Base-by-base conservation (phyloP, 768 basidiomycete species). In the Pleurotus giganteus region DNA sequence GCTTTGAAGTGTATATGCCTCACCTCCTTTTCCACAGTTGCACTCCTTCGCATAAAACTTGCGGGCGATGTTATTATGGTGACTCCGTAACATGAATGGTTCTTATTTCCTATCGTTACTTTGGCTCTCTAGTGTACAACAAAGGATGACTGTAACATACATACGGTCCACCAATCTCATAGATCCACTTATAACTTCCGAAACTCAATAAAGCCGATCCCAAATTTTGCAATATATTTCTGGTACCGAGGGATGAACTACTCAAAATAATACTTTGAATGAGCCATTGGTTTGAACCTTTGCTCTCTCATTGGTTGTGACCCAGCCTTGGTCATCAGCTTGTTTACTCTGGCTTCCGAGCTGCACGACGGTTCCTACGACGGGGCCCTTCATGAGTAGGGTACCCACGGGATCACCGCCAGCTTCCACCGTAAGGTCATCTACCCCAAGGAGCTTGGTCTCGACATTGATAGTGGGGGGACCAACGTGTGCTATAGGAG, bases 401-500 rank as follows among this genome's bases (percentile, higher is more conserved):
- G 66, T 63, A 1, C 91, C 91, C 5, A 64, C 68, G 2, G 90
- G 89, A 61, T 92, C 87, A 2, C 60, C 77, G 2, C 88, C 90
- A 2, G 61, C 69, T 65, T 91, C 91, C 6, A 91, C 74, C 8
- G 69, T 67, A 1, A 73, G 75, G 52, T 95, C 91, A 39, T 86
- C 74, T 8, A 91, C 80, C 0, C 78, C 85, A 0, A 78, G 64
- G n/a, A 98, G 75, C 65, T 93, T 88, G 4, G 81, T 84, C 68
- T 97, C 95, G 0, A 94, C 74, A 62, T 95, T 95, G 52, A 86
- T 76, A n/a, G 84, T 81, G 2, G 95, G 94, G 2, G 93, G 86
- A 3, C 94, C 94, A 11, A 82, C 80, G 61, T 79, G 79, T 3
- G 78, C 76, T 27, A 69, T 61, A 1, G 66, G 53, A 32, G 71